A percentile compares a stretch with the other conserved stretches of the same genome.
Conservation (phyloP, 495 filamentous ascomycete species). For the Hypoxylon fragiforme region DNA sequence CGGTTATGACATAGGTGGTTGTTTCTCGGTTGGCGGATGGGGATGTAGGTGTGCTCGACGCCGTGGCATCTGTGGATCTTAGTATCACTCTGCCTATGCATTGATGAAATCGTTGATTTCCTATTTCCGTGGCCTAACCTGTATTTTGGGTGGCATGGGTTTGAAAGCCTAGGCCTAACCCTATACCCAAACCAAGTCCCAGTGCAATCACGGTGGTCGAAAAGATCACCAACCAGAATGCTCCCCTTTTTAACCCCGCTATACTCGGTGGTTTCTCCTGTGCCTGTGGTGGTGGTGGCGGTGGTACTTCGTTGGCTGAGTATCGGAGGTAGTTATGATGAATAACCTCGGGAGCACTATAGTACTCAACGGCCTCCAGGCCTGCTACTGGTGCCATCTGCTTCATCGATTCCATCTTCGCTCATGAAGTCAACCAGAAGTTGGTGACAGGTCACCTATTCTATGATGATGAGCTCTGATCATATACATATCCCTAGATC, state of each 20-base stretch:
- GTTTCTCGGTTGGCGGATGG: no score
- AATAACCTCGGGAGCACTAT: background rate
- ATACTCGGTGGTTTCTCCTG: background rate
- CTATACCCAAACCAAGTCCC: slow-evolving; percentile 14
- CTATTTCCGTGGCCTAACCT: background rate
- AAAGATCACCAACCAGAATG: slow-evolving; percentile 17
- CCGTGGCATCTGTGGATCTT: no score
- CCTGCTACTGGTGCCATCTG: background rate
- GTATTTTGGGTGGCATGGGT: slow-evolving; percentile 8
- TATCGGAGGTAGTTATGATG: background rate
- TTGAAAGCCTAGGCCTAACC: slow-evolving; percentile 11
- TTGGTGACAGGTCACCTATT: background rate
- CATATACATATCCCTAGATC: no score
- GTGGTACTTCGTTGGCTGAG: background rate
- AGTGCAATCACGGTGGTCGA: slow-evolving; percentile 9
- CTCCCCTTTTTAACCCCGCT: slow-evolving; percentile 2
- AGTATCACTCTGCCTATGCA: no score
- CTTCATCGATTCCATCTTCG: background rate
- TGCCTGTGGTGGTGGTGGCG: background rate
- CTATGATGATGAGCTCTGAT: background rate
- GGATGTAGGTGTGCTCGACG: background rate
- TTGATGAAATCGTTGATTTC: no score
- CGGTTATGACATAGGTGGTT: no score
- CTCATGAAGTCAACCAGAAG: background rate
- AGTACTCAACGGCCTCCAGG: background rate